These are phyloP conservation scores for Pelargonium exstipulatum DNA, from an alignment of 441 rosid species.

Conservation along the genomic window DNA sequence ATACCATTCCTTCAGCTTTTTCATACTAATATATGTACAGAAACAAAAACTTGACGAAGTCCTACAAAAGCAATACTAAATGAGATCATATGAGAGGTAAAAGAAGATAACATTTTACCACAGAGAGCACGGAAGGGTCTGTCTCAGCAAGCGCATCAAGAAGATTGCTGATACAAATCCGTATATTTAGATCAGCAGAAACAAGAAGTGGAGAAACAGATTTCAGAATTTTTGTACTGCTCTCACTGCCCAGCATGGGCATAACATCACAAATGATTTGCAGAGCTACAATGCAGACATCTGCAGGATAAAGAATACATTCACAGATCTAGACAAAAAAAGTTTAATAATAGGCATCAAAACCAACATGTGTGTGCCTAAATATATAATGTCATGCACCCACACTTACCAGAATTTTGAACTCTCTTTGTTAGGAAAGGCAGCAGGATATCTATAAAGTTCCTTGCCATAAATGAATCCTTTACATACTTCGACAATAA, in stretches of 20 bases:
- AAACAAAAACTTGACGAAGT: not conserved
- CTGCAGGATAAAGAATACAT: conserved; percentile 39
- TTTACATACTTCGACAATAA: conserved; percentile 53
- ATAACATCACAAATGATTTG: conserved; percentile 52
- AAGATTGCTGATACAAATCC: conserved; percentile 64
- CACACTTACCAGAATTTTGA: conserved; percentile 55
- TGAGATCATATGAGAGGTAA: not conserved
- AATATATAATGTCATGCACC: conserved; percentile 10
- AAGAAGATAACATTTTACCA: conserved; percentile 38
- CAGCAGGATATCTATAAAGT: conserved; percentile 68
- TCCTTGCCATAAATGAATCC: conserved; percentile 43
- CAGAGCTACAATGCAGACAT: conserved; percentile 48
- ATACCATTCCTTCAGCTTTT: not conserved
- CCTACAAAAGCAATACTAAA: not conserved
- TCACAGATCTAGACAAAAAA: conserved; percentile 21
- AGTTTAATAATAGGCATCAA: conserved; percentile 9
- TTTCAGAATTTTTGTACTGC: conserved; percentile 43
- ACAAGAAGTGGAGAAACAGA: conserved; percentile 66
- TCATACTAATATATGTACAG: not conserved
- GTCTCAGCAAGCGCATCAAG: conserved; percentile 59
- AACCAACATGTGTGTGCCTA: conserved; percentile 1
- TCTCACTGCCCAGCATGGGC: conserved; percentile 44
- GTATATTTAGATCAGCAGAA: conserved; percentile 52
- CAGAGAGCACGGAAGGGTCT: conserved; percentile 52
- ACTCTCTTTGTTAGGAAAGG: conserved; percentile 49